These are phyloP conservation scores for Sanguinoderma infundibulare DNA, from an alignment of 1,284 basidiomycete species.

Conservation along the genomic window DNA sequence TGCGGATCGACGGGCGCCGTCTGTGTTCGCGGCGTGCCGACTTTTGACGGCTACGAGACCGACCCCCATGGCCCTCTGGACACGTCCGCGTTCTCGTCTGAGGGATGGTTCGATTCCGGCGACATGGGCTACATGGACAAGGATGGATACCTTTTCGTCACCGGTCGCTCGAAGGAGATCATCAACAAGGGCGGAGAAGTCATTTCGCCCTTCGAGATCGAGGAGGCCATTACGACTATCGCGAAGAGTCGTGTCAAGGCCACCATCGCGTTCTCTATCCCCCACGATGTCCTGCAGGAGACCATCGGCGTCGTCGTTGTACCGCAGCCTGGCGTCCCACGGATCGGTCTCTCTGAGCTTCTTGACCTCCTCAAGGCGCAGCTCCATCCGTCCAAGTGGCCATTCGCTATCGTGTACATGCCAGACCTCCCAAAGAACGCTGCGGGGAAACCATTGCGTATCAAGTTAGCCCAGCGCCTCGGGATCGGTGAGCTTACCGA, in stretches of 20 bases:
- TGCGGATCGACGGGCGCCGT: conserved; percentile 45
- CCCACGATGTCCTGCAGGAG: conserved; percentile 51
- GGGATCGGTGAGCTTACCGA: conserved; percentile 43
- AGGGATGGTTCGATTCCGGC: conserved; percentile 64
- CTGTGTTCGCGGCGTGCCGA: conserved; percentile 49
- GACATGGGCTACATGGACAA: conserved; percentile 66
- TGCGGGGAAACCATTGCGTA: conserved; percentile 49
- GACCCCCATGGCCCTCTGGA: conserved; percentile 42
- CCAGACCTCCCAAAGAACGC: conserved; percentile 48
- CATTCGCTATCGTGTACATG: conserved; percentile 48
- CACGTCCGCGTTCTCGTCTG: conserved; percentile 45
- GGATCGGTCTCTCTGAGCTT: conserved; percentile 44
- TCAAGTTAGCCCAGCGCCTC: conserved; percentile 46
- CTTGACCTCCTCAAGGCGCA: conserved; percentile 46
- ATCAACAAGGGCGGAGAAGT: conserved; percentile 72
- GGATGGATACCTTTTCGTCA: conserved; percentile 64
- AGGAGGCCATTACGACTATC: conserved; percentile 49
- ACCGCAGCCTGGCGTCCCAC: conserved; percentile 35
- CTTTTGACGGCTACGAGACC: conserved; percentile 50
- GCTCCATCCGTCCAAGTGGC: conserved; percentile 53
- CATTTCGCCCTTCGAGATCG: conserved; percentile 67
- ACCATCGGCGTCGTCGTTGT: conserved; percentile 49
- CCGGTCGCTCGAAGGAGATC: conserved; percentile 63
- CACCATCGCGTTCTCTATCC: conserved; percentile 45
- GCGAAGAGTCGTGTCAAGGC: conserved; percentile 47